phyloP scores from a whole-genome alignment of 192 early-diverging fungal species.

The Coemansia nantahalensis region DNA sequence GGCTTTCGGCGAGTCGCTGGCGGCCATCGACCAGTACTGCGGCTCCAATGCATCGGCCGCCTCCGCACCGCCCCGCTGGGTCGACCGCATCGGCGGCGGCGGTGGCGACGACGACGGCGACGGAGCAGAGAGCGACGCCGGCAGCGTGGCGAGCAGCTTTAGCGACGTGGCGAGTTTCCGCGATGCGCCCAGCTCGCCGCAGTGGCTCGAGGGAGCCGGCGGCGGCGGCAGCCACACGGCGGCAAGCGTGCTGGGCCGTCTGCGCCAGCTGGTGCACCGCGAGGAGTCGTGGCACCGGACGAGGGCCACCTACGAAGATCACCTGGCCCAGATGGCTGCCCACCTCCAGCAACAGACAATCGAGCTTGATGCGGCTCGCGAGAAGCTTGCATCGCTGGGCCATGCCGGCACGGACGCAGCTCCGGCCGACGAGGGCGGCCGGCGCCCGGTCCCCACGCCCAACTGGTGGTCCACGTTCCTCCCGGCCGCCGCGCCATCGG shows the following conservation, averaged over 20 bases:
- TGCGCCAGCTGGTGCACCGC: constrained; percentile 39
- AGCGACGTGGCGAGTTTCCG: constrained; percentile 40
- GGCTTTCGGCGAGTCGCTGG: constrained; percentile 36
- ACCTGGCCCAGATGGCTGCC: constrained; percentile 42
- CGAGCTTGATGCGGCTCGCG: constrained; percentile 11
- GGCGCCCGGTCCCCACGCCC: constrained; percentile 5
- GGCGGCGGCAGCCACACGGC: constrained; percentile 5
- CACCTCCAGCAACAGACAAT: constrained; percentile 32
- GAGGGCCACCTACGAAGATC: constrained; percentile 26
- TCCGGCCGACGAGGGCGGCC: not conserved
- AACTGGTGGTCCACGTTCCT: constrained; percentile 49
- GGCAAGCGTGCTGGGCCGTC: constrained; percentile 17
- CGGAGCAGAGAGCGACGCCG: too few relatives aligned
- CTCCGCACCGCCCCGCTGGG: too few relatives aligned
- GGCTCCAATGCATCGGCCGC: too few relatives aligned
- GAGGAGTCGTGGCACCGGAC: constrained; percentile 25
- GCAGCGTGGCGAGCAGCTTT: constrained; percentile 32
- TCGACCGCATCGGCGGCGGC: not conserved
- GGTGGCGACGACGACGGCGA: constrained; percentile 3
- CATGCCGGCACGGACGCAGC: not conserved
- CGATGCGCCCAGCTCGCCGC: constrained; percentile 45
- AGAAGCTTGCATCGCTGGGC: constrained; percentile 12
- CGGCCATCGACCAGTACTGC: constrained; percentile 10
- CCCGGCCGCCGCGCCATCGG: constrained; percentile 2
- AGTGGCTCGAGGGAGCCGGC: constrained; percentile 15